These are phyloP conservation scores for Blepharisma undulans DNA, from an alignment of 169 alveolate genomes.

Conservation along the genomic window DNA sequence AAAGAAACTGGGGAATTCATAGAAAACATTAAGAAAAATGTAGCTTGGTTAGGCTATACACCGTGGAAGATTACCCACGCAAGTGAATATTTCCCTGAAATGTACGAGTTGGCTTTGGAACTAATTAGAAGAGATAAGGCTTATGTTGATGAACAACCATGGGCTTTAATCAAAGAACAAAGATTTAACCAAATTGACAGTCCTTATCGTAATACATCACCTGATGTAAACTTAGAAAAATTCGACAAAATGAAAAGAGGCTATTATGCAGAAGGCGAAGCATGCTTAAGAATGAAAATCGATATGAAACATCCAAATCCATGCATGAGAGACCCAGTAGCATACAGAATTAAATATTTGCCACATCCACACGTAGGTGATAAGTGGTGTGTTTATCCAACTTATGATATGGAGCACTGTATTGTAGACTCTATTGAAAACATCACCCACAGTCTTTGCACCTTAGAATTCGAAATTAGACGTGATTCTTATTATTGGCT, in stretches of 20 bases:
- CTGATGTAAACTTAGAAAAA: constrained; percentile 94
- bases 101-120: constrained; percentile 95
- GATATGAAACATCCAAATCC: constrained; percentile 97
- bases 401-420: constrained; percentile 99
- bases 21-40: constrained; percentile 91
- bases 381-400: constrained; percentile 98
- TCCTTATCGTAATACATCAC: constrained; percentile 93
- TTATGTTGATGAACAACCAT: constrained; percentile 95
- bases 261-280: constrained; percentile 93
- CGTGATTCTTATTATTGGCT: constrained; percentile 99
- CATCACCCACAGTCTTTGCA: constrained; percentile 98
- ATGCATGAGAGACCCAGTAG: constrained; percentile 97
- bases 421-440: constrained; percentile 96
- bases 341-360: constrained; percentile 89
- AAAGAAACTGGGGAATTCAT: constrained; percentile 95
- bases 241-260: constrained; percentile 96
- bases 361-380: constrained; percentile 98
- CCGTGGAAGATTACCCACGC: constrained; percentile 95
- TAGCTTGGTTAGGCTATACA: constrained; percentile 95
- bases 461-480: constrained; percentile 98
- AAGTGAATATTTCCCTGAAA: constrained; percentile 96
- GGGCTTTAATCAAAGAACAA: constrained; percentile 91
- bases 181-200: constrained; percentile 90
- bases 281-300: constrained; percentile 96
- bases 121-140: constrained; percentile 96